These are phyloP conservation scores for Mycena metata DNA, from an alignment of 768 basidiomycete genomes.

Conservation along the genomic window DNA sequence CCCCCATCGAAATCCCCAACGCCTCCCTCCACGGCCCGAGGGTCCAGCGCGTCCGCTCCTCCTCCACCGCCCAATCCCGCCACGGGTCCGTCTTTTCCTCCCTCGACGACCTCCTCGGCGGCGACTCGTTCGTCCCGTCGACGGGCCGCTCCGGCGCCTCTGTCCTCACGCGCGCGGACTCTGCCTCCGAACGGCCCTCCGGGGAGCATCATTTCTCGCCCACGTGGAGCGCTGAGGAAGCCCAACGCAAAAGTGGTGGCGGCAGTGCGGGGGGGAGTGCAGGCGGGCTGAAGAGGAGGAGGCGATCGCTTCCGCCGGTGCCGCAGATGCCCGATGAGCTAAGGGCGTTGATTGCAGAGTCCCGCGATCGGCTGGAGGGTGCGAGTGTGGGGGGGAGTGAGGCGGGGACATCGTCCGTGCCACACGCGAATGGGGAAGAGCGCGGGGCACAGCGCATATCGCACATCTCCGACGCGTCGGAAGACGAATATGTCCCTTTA, in stretches of 20 bases:
- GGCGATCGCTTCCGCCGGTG: conserved; percentile 59
- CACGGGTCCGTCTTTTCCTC: conserved; percentile 50
- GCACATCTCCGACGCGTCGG: no score
- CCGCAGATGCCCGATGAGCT: conserved; percentile 54
- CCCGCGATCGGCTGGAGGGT: conserved; percentile 23
- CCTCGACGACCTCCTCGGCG: conserved; percentile 61
- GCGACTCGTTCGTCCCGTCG: conserved; percentile 71
- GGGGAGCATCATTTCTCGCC: conserved; percentile 59
- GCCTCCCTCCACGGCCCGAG: conserved; percentile 50
- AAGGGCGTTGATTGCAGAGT: conserved; percentile 28
- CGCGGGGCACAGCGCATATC: conserved; percentile 47
- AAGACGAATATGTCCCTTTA: no score
- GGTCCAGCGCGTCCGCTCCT: conserved; percentile 54
- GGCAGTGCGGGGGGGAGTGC: no score
- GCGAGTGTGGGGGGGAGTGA: conserved; percentile 33
- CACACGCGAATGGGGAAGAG: neutral
- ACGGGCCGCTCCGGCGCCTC: conserved; percentile 62
- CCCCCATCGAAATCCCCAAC: conserved; percentile 67
- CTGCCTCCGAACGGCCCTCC: conserved; percentile 76
- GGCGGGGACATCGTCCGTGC: no score
- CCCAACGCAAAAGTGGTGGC: conserved; percentile 20
- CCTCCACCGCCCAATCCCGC: conserved; percentile 40
- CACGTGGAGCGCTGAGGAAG: conserved; percentile 17
- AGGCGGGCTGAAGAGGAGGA: conserved; percentile 24
- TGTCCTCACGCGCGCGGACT: conserved; percentile 72